Conservation (phyloP, 371 early-diverging fungal genomes). For the Rhizopus microsporus region DNA sequence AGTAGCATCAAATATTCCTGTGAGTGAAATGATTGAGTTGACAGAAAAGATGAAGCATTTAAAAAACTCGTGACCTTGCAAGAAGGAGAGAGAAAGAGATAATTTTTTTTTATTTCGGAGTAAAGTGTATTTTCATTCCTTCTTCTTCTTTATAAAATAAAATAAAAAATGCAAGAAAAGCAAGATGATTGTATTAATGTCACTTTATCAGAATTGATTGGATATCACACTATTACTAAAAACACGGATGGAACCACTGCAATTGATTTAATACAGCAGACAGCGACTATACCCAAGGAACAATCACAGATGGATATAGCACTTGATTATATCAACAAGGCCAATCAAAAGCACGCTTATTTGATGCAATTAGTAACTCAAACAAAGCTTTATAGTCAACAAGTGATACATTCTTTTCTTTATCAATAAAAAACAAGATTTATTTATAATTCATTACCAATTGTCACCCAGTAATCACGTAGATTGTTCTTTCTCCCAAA, state of each 20-base stretch:
- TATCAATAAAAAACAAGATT: background rate
- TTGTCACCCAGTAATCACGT: conserved; percentile 93
- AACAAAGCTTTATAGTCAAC: conserved; percentile 1
- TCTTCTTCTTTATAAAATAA: background rate
- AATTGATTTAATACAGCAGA: background rate
- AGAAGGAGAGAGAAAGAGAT: background rate
- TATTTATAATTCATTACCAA: conserved; percentile 86
- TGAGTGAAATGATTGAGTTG: background rate
- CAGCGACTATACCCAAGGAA: background rate
- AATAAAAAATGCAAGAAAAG: background rate
- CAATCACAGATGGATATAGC: background rate
- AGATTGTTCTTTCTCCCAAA: conserved; percentile 95
- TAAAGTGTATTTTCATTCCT: background rate
- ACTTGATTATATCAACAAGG: conserved; percentile 3
- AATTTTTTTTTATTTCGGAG: background rate
- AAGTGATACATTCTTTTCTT: conserved; percentile 2
- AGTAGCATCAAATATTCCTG: background rate
- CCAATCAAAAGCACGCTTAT: conserved; percentile 5
- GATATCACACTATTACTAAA: conserved; percentile 1
- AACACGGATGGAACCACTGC: conserved; percentile 1
- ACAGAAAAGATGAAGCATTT: background rate
- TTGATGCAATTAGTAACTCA: conserved; percentile 1
- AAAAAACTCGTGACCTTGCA: background rate
- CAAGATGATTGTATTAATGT: conserved; percentile 4
- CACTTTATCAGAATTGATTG: conserved; percentile 1